These are phyloP conservation scores for Skeletonema tropicum DNA, from an alignment of 108 stramenopile genomes.

Conservation along the genomic window DNA sequence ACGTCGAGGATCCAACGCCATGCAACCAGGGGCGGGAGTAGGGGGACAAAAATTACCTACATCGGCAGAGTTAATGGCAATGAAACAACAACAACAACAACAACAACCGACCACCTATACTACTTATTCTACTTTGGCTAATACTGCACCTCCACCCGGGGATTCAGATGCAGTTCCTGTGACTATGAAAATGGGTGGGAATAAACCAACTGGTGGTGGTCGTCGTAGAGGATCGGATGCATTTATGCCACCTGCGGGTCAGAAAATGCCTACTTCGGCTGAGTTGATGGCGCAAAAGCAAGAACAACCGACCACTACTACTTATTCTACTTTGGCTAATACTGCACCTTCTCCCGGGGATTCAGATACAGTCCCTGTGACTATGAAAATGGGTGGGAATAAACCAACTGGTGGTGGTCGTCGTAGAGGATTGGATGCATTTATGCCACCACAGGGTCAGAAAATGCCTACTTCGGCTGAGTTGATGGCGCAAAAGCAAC, in stretches of 20 bases:
- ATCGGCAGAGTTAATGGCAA: not conserved
- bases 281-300: constrained; percentile 30
- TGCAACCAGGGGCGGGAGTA: not conserved
- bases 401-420: constrained; percentile 3
- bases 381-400: not conserved
- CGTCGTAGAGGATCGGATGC: constrained; percentile 31
- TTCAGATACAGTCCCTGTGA: not conserved
- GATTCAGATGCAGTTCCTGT: not conserved
- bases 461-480: constrained; percentile 32
- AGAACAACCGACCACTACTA: too few species aligned
- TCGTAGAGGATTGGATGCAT: constrained; percentile 25
- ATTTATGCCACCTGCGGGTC: constrained; percentile 9
- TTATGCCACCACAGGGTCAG: constrained; percentile 8
- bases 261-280: constrained; percentile 26
- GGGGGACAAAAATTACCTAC: not conserved
- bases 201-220: not conserved
- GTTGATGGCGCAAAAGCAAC: constrained; percentile 26
- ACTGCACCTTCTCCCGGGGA: not conserved
- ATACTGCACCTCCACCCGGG: not conserved
- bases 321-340: too few species aligned
- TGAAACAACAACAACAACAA: not conserved
- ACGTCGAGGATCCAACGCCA: not conserved
- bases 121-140: too few species aligned
- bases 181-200: not conserved
- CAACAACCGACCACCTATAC: too few species aligned